Evolutionary conservation across 768 basidiomycete species (phyloP).

Genomic region (Leucocoprinus leucothites): DNA sequence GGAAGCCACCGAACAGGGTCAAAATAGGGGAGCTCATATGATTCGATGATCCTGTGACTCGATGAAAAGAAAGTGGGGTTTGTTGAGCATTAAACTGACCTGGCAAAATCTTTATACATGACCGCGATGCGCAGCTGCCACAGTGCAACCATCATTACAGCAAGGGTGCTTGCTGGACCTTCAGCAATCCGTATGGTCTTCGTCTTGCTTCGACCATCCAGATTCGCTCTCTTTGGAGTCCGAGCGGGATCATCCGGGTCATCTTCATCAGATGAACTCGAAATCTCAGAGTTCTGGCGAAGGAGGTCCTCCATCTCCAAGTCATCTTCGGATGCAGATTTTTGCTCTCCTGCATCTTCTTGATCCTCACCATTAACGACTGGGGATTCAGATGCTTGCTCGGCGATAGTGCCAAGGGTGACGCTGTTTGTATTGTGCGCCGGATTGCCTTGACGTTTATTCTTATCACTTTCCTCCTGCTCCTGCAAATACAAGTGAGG

Average conservation of each 20-base stretch:
- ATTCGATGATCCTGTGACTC: slow-evolving; percentile 62
- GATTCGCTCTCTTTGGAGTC: slow-evolving; percentile 27
- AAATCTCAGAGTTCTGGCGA: slow-evolving; percentile 16
- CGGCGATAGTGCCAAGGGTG: neutral
- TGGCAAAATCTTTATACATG: slow-evolving; percentile 70
- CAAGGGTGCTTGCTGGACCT: slow-evolving; percentile 47
- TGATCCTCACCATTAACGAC: neutral
- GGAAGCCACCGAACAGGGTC: slow-evolving; percentile 67
- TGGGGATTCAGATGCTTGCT: neutral
- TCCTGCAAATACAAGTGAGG: slow-evolving; percentile 47
- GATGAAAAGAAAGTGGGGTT: neutral
- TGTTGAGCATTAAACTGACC: slow-evolving; percentile 39
- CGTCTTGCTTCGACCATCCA: slow-evolving; percentile 19
- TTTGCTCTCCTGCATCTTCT: slow-evolving; percentile 11
- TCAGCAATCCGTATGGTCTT: slow-evolving; percentile 28
- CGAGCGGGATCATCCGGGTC: neutral
- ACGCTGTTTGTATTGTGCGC: neutral
- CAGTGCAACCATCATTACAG: slow-evolving; percentile 69
- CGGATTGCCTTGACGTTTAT: neutral
- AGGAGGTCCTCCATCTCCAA: slow-evolving; percentile 17
- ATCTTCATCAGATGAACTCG: slow-evolving; percentile 19
- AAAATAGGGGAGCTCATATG: slow-evolving; percentile 77
- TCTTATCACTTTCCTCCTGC: slow-evolving; percentile 16
- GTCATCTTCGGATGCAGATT: slow-evolving; percentile 11
- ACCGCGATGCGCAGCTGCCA: slow-evolving; percentile 81